Conservation (phyloP, 768 basidiomycete genomes). For the Amanita rimosa region DNA sequence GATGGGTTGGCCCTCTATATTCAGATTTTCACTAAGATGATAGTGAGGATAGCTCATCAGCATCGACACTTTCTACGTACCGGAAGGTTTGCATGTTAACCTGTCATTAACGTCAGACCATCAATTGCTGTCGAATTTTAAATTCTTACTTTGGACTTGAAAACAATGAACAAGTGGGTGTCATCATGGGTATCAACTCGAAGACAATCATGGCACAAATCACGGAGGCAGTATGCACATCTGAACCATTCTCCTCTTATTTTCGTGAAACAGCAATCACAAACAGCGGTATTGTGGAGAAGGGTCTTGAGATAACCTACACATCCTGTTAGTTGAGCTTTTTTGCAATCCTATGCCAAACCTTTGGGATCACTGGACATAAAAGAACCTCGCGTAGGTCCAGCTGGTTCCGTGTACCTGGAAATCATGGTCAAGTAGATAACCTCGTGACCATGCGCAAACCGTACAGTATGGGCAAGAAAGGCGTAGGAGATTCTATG, state of each 20-base stretch:
- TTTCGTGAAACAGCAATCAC: slow-evolving; percentile 75
- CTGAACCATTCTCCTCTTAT: slow-evolving; percentile 88
- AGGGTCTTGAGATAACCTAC: slow-evolving; percentile 55
- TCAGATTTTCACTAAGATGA: slow-evolving; percentile 24
- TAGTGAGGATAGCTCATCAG: slow-evolving; percentile 12
- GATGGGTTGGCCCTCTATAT: slow-evolving; percentile 42
- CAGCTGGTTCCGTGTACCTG: slow-evolving; percentile 58
- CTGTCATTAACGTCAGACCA: slow-evolving; percentile 18
- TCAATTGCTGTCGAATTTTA: background rate
- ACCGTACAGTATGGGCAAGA: slow-evolving; percentile 38
- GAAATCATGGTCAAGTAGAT: background rate
- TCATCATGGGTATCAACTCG: slow-evolving; percentile 71
- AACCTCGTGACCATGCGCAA: slow-evolving; percentile 16
- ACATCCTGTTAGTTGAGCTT: background rate
- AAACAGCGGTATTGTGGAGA: slow-evolving; percentile 57
- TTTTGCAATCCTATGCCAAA: slow-evolving; percentile 11
- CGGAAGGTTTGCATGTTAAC: slow-evolving; percentile 67
- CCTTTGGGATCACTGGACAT: slow-evolving; percentile 44
- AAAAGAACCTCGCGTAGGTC: slow-evolving; percentile 31
- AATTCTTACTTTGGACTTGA: slow-evolving; percentile 64
- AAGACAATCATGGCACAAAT: slow-evolving; percentile 83
- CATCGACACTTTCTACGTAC: slow-evolving; percentile 25
- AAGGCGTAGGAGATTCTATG: slow-evolving; percentile 36
- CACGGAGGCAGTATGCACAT: slow-evolving; percentile 80
- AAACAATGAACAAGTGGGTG: slow-evolving; percentile 76